Base-by-base conservation (phyloP, 2,329 filamentous ascomycete genomes). In the Didymella lethalis region DNA sequence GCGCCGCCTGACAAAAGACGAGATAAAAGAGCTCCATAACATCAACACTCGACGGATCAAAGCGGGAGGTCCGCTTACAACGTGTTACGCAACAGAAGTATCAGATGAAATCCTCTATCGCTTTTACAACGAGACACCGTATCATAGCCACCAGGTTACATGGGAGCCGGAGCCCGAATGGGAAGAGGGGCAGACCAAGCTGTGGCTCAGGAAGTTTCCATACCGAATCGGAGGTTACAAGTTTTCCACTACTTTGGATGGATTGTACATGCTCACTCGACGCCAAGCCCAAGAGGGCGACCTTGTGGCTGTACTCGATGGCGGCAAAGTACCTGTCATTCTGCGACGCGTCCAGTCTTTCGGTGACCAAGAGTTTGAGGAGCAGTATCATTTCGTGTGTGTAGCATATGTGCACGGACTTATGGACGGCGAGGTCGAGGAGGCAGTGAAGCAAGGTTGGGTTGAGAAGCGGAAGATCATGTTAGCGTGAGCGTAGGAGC, bases 351-450 rank as follows among this genome's bases (percentile, higher is more conserved):
- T 31, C 4, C n/a, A 41, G 7, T 7, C 7, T n/a, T 18, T 23
- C 10, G n/a, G 18, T 10, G 11, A 43, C 16, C 11, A 31, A 2
- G 25, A 31, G 10, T 31, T 29, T 7, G n/a, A 32, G 14, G 26
- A 41, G 4, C 4, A 32, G 36, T 50, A 50, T 10, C 34, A 14
- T 8, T 43, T 50, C 26, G 18, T 41, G 4, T 32, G 48, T 23
- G 8, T 34, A 28, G 29, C 48, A 43, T 43, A 38, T n/a, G 5
- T 28, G 23, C 34, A 50, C 28, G 36, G 25, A 7, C 16, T 43
- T 26, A 50, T 43, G 48, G 25, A 50, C 18, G 48, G 48, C 12
- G 48, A 50, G 26, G 26, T 50, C n/a, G n/a, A 50, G 32, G 7
- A 50, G 20, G 48, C 26, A 41, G 36, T 41, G 2, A 10, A 16